Evolutionary conservation across 352 stramenopile species (phyloP), one percentile per base, ranked within the genome.

Genomic region (Pythium angustatum): DNA sequence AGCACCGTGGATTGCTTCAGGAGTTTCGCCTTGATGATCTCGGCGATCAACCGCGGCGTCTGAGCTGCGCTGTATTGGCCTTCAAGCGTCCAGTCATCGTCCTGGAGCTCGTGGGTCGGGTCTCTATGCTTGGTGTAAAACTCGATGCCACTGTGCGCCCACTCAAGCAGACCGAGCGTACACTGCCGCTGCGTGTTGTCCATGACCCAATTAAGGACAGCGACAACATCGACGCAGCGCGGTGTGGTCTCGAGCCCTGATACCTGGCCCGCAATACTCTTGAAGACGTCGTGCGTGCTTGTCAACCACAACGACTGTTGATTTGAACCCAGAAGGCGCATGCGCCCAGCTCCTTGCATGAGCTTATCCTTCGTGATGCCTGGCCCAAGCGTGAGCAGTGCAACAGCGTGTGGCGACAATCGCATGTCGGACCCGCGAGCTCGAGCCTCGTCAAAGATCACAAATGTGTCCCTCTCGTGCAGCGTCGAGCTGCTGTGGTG

Each of bases 311-410:
- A 68, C 19, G 72, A 58, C 36, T 65, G 85, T 63, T 97, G 89
- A 21, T 83, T 53, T 0, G 69, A 76, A 12, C 79, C 85, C 1
- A 98, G 77, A 43, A 93, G 85, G 3, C 90, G 69, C 73, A 97
- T 84, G 0, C 91, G 81, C 15, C 89, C 91, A 4, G 87, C 88
- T 21, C 87, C 90, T 67, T 97, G 91, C 88, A 97, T 96, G 3
- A 98, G 58, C 47, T 97, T 97, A 66, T 97, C 92, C 52, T 97
- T 98, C 0, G 82, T 88, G 21, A 97, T 72, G 30, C 85, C 85
- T 19, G 88, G 85, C 1, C 86, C 89, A 5, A 97, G 71, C 4
- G 90, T 97, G 30, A 96, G 48, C 51, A 96, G 62, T 15, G 87
- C 90, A 5, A 85, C 57, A 9, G 87, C 83, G 17, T 91, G 45